phyloP scores from a whole-genome alignment of 441 rosid genomes.

The Croton setiger region DNA sequence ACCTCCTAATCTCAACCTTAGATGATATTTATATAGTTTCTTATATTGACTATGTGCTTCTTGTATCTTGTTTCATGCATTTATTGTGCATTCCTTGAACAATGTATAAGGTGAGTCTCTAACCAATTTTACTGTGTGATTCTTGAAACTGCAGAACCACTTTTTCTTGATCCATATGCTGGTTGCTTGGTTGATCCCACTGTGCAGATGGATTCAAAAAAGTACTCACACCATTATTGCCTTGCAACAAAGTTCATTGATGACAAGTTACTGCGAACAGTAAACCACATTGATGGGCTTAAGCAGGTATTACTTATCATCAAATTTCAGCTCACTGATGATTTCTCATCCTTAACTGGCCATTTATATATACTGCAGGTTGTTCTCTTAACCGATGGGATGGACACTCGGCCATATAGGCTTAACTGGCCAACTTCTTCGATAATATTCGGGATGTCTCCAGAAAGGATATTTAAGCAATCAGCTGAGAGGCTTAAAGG shows the following conservation, averaged over 20 bases:
- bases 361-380: slow-evolving; percentile 48
- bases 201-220: slow-evolving; percentile 39
- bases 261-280: slow-evolving; percentile 61
- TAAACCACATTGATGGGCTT: slow-evolving; percentile 61
- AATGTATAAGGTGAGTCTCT: neutral
- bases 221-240: slow-evolving; percentile 54
- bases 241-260: slow-evolving; percentile 81
- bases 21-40: too few relatives aligned
- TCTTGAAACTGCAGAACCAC: slow-evolving; percentile 55
- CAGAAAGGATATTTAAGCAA: slow-evolving; percentile 49
- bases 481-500: slow-evolving; percentile 73
- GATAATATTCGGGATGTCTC: slow-evolving; percentile 75
- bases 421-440: slow-evolving; percentile 88
- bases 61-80: too few relatives aligned
- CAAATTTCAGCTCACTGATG: slow-evolving; percentile 3
- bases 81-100: neutral
- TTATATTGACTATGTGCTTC: too few relatives aligned
- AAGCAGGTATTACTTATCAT: slow-evolving; percentile 55
- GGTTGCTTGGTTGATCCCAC: slow-evolving; percentile 68
- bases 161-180: slow-evolving; percentile 82
- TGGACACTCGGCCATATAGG: slow-evolving; percentile 94
- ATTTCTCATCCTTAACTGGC: neutral
- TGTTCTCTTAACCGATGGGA: slow-evolving; percentile 86
- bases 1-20: too few relatives aligned
- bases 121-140: neutral